These are phyloP conservation scores for Ogataea pignaliae DNA, from an alignment of 805 yeast genomes.

Conservation along the genomic window DNA sequence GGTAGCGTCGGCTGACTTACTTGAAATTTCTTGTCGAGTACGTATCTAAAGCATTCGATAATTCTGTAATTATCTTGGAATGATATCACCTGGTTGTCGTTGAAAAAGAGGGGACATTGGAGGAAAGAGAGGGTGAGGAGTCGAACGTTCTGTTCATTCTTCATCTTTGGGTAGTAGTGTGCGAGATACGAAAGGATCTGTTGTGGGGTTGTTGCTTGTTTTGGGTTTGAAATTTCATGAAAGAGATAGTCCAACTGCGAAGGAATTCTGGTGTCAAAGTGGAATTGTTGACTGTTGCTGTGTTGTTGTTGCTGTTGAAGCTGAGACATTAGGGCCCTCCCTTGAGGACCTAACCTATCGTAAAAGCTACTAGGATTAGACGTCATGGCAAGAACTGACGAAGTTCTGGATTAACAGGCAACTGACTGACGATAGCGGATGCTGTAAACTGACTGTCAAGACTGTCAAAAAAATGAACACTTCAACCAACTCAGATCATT, in stretches of 20 bases:
- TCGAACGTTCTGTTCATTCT: conserved; percentile 41
- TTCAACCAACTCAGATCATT: too few species aligned
- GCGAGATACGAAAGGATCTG: conserved; percentile 42
- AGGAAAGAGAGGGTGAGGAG: conserved; percentile 41
- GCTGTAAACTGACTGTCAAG: too few species aligned
- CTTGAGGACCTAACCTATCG: conserved; percentile 22
- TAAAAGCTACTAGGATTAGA: not conserved
- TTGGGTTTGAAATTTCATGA: conserved; percentile 40
- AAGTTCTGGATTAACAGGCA: too few species aligned
- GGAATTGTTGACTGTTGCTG: not conserved
- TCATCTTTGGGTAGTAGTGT: conserved; percentile 47
- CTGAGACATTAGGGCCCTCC: conserved; percentile 17
- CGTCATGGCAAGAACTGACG: too few species aligned
- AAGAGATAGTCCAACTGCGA: conserved; percentile 46
- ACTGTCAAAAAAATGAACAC: too few species aligned
- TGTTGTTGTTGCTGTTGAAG: conserved; percentile 1
- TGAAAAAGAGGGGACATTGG: conserved; percentile 36
- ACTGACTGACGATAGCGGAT: too few species aligned
- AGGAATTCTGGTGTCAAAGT: conserved; percentile 9
- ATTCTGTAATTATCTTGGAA: conserved; percentile 35
- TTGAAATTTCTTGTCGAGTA: conserved; percentile 41
- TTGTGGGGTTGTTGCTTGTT: conserved; percentile 21
- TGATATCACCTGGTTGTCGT: conserved; percentile 14
- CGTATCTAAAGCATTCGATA: conserved; percentile 44
- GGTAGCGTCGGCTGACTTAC: conserved; percentile 46